phyloP scores from a whole-genome alignment of 345 rosid species.

The Rhizophora apiculata region DNA sequence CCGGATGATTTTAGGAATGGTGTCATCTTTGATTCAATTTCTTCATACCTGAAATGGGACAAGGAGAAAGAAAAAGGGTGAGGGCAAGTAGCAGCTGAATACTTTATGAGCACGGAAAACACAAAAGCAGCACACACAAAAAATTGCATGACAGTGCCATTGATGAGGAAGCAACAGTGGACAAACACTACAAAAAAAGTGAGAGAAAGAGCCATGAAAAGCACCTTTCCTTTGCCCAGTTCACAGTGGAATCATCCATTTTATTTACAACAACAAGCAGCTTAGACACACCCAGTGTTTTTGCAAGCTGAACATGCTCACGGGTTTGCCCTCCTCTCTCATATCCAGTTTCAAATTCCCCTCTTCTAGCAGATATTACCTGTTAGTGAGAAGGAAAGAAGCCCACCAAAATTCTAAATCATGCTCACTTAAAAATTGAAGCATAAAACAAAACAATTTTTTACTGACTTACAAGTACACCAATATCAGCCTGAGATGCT shows the following conservation, averaged over 20 bases:
- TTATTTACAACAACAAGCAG: constrained; percentile 90
- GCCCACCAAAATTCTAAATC: not conserved
- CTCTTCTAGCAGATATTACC: constrained; percentile 98
- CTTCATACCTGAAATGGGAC: constrained; percentile 63
- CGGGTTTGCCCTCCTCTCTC: constrained; percentile 99
- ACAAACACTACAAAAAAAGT: not conserved
- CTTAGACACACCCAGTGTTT: constrained; percentile 94
- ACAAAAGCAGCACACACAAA: not conserved
- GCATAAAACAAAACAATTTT: not conserved
- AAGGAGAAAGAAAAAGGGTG: not conserved
- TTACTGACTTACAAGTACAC: constrained; percentile 68
- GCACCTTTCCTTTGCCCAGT: constrained; percentile 93
- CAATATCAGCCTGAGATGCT: constrained; percentile 98
- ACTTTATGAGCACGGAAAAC: not conserved
- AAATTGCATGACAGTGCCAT: not conserved
- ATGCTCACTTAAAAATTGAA: not conserved
- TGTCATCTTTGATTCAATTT: constrained; percentile 81
- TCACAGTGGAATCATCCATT: constrained; percentile 97
- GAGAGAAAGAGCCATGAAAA: not conserved
- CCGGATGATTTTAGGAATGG: constrained; percentile 88
- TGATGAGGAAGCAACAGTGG: not conserved
- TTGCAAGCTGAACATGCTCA: constrained; percentile 98
- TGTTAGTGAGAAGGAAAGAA: constrained; percentile 15
- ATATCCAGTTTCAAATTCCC: constrained; percentile 98
- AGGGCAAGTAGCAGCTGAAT: not conserved